Base-by-base conservation (phyloP, 495 filamentous ascomycete genomes). In the Aspergillus affinis region DNA sequence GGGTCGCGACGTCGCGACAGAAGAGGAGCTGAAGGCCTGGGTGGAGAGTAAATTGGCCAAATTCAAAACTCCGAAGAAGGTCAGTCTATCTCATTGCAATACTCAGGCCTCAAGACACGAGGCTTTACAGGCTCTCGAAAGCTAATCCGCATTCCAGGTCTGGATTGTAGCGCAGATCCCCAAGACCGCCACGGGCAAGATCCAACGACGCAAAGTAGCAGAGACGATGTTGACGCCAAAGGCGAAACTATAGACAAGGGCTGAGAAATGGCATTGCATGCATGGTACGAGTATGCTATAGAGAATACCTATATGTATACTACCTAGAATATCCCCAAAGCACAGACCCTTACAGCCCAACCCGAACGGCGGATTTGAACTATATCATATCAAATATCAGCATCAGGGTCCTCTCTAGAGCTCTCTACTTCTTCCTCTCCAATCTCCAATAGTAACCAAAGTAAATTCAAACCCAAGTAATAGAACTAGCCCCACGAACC, bases 151-250 rank as follows among this genome's bases (percentile, higher is more conserved):
- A 17, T 17, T 20, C 8, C 46, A 89, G 87, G 76, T 93, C 26
- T 93, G 86, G 73, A 90, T 92, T 61, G 90, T 88, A 6, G 79
- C 89, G 55, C 73, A 84, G 57, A 93, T 94, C 84, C 90, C 90
- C 41, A 93, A 93, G 77, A 95, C 91, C 21, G 89, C 90, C n/a
- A 95, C 90, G 8, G 90, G 91, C 27, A 95, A 93, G 77, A 86
- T 93, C 54, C 91, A 93, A 74, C 75, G 90, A 55, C 81, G 89
- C 32, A 87, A 90, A 61, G 89, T 93, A 12, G 90, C 91, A 6
- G 88, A 93, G 72, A 79, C 81, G 15, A 93, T 94, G 88, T 73
- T 83, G 68, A 88, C 85, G 51, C 70, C 68, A 17, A 77, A 72
- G 62, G 65, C 76, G 12, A 79, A 77, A 59, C 61, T 79, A 53